Conservation (phyloP, 164 flowering plant species). For the Chimonanthus salicifolius region DNA sequence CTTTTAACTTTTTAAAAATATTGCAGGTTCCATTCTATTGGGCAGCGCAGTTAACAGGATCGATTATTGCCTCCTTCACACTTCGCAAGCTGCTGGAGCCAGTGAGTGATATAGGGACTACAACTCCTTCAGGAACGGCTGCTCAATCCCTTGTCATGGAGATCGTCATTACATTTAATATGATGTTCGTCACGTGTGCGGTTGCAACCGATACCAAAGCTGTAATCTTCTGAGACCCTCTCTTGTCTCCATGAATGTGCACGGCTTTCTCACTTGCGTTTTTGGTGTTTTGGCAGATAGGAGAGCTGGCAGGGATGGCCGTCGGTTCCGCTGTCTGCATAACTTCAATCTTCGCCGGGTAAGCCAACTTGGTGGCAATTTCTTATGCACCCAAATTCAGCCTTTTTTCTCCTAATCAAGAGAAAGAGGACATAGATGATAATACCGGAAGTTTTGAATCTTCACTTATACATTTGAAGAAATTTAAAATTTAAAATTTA, state of each 20-base stretch:
- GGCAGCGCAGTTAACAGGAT: conserved; percentile 66
- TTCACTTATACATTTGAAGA: no score
- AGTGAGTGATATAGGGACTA: conserved; percentile 49
- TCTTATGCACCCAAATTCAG: no score
- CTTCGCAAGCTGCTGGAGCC: conserved; percentile 50
- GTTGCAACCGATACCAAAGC: conserved; percentile 84
- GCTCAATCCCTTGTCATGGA: conserved; percentile 67
- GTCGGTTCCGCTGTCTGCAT: conserved; percentile 84
- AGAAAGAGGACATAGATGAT: no score
- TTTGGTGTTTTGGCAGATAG: conserved; percentile 31
- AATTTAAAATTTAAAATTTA: no score
- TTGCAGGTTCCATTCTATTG: conserved; percentile 65
- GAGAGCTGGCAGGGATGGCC: conserved; percentile 85
- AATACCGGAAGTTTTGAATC: no score
- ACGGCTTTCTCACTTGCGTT: background rate
- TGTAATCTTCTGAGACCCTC: conserved; percentile 21
- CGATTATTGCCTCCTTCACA: conserved; percentile 44
- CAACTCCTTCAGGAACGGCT: conserved; percentile 60
- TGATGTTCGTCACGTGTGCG: conserved; percentile 84
- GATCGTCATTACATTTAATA: conserved; percentile 59
- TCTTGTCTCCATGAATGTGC: background rate
- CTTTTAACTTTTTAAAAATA: background rate
- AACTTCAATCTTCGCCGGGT: conserved; percentile 82
- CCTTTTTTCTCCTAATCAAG: no score
- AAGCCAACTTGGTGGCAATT: conserved; percentile 11